A percentile compares a stretch with the other conserved stretches of the same genome.
phyloP scores from a whole-genome alignment of 2,329 filamentous ascomycete genomes.

The Penicillium vulpinum region DNA sequence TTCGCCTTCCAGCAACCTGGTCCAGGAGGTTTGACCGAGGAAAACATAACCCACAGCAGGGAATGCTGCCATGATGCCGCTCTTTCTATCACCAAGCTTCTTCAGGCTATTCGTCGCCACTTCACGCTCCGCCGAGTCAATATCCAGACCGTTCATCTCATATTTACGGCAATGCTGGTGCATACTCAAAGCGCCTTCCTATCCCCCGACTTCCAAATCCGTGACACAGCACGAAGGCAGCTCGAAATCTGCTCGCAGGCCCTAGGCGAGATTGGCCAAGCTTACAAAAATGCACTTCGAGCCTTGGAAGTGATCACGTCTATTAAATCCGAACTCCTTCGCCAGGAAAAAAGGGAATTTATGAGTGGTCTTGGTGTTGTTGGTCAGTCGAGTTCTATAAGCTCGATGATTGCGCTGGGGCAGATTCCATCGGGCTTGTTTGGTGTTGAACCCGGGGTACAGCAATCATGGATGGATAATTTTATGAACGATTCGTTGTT shows the following conservation, averaged over 20 bases:
- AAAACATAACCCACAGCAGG: neutral
- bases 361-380: neutral
- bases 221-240: neutral
- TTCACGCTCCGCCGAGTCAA: neutral
- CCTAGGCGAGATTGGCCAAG: neutral
- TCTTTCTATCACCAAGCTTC: neutral
- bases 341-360: neutral
- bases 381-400: neutral
- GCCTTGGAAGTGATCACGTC: neutral
- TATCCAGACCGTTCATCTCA: neutral
- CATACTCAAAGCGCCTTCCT: neutral
- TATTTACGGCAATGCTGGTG: neutral
- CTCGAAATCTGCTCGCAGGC: neutral
- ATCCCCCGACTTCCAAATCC: neutral
- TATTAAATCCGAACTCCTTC: neutral
- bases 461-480: neutral
- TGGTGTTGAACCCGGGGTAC: neutral
- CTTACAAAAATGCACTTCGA: neutral
- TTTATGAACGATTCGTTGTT: neutral
- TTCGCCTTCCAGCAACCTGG: neutral
- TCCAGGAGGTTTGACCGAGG: neutral
- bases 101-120: neutral
- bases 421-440: neutral
- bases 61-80: neutral
- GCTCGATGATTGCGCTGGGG: neutral